Evolutionary conservation across 2,329 filamentous ascomycete species (phyloP), one percentile per base, ranked within the genome.

Genomic region (Apiospora saccharicola): DNA sequence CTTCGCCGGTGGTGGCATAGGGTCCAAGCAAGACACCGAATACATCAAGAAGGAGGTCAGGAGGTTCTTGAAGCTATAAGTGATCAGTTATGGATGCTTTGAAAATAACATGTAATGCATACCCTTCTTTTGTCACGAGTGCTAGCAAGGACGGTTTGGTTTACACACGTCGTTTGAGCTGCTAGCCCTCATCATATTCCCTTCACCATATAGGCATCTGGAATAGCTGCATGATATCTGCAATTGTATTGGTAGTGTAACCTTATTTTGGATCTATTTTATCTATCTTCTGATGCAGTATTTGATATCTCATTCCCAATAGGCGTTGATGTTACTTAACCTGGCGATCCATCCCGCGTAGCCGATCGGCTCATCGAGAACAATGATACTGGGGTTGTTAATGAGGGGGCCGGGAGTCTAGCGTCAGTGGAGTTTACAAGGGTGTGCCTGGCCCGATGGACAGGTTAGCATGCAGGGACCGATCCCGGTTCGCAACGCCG

Each of bases 1-100:
- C 74, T 74, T 85, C 30, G 83, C 79, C 34, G 82, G 82, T 6
- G 71, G 71, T 7, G 71, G 71, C 12, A 77, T 77, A 22, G 82
- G 80, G 10, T 75, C 78, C 37, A 75, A 77, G 53, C 82, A 83
- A 49, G 73, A 74, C 37, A 68, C 49, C 26, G 73, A 73, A n/a
- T 71, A 34, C 37, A 73, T 73, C n/a, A 70, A 61, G 44, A 47
- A 68, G 19, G 68, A 72, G 51, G 67, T 72, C 46, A 47, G 46
- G 57, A 67, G 43, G 30, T 46, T 68, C n/a, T 14, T 68, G 6
- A 47, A 47, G 67, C 13, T 68, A 30, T 68, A 34, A 68, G 3
- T 34, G 57, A 19, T 4, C 6, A 41, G 26, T 22, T n/a, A 34
- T 14, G 26, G 51, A 34, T 57, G 6, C 22, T 14, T 34, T 26